phyloP scores from a whole-genome alignment of 164 flowering plant species.

The Kalanchoe fedtschenkoi region DNA sequence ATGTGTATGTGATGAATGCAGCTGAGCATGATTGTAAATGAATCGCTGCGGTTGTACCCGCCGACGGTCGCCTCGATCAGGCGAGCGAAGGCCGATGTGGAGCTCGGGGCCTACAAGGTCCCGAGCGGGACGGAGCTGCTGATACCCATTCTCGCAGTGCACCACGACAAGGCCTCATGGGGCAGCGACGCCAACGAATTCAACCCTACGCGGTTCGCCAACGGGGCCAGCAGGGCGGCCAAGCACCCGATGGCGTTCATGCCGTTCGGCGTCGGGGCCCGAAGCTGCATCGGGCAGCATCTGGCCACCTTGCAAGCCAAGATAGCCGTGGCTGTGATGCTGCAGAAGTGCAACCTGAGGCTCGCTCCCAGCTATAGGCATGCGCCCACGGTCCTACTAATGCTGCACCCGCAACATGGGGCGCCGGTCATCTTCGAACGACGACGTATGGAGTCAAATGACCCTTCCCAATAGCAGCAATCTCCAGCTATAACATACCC shows the following conservation, averaged over 20 bases:
- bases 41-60: constrained; percentile 75
- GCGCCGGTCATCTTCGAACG: constrained; percentile 59
- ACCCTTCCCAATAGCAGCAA: neutral
- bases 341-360: constrained; percentile 54
- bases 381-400: constrained; percentile 81
- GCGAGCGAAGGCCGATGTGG: constrained; percentile 59
- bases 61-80: constrained; percentile 78
- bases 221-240: constrained; percentile 72
- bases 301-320: constrained; percentile 77
- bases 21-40: constrained; percentile 81
- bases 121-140: constrained; percentile 76
- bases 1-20: constrained; percentile 34
- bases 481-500: neutral
- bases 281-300: constrained; percentile 83
- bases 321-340: constrained; percentile 44
- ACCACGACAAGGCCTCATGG: constrained; percentile 79
- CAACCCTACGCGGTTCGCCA: constrained; percentile 70
- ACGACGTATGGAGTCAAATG: neutral
- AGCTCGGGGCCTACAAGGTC: constrained; percentile 54
- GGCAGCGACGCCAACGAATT: constrained; percentile 72
- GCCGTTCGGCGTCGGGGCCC: constrained; percentile 82
- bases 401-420: constrained; percentile 79
- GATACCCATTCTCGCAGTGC: constrained; percentile 85
- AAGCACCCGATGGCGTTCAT: constrained; percentile 75
- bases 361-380: constrained; percentile 63